Evolutionary conservation across 2,329 filamentous ascomycete species (phyloP).

Genomic region (Dactylellina cionopaga): DNA sequence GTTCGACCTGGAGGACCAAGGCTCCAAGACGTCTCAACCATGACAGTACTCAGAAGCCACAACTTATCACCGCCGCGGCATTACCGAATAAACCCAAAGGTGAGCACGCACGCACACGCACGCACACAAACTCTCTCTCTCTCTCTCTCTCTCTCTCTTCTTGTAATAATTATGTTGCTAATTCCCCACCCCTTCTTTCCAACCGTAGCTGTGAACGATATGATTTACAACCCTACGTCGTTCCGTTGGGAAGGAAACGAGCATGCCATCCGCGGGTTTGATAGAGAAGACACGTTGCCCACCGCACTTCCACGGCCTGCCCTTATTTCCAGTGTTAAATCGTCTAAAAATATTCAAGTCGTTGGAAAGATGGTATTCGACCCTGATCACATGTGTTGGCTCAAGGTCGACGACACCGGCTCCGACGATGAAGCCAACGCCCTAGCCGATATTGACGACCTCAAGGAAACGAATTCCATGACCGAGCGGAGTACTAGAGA

Average conservation of each 20-base stretch:
- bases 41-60: slow-evolving; percentile 73
- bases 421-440: slow-evolving; percentile 67
- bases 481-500: slow-evolving; percentile 65
- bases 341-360: slow-evolving; percentile 86
- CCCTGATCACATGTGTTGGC: slow-evolving; percentile 95
- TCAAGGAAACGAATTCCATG: slow-evolving; percentile 72
- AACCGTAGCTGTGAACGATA: slow-evolving; percentile 81
- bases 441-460: slow-evolving; percentile 73
- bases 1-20: slow-evolving; percentile 31
- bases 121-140: neutral
- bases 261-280: slow-evolving; percentile 81
- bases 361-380: slow-evolving; percentile 99
- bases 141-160: slow-evolving; percentile 57
- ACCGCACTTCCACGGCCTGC: slow-evolving; percentile 73
- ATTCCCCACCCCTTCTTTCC: slow-evolving; percentile 5
- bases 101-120: slow-evolving; percentile 64
- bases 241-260: slow-evolving; percentile 98
- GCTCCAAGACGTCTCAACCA: slow-evolving; percentile 37
- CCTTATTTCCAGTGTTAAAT: slow-evolving; percentile 84
- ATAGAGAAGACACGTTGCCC: slow-evolving; percentile 66
- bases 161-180: slow-evolving; percentile 32
- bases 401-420: slow-evolving; percentile 74
- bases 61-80: slow-evolving; percentile 86
- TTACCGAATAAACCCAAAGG: slow-evolving; percentile 80
- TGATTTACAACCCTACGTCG: slow-evolving; percentile 90